Evolutionary conservation across 805 yeast genomes (phyloP), one percentile per base, ranked within the genome.

Genomic region (Yarrowia deformans): DNA sequence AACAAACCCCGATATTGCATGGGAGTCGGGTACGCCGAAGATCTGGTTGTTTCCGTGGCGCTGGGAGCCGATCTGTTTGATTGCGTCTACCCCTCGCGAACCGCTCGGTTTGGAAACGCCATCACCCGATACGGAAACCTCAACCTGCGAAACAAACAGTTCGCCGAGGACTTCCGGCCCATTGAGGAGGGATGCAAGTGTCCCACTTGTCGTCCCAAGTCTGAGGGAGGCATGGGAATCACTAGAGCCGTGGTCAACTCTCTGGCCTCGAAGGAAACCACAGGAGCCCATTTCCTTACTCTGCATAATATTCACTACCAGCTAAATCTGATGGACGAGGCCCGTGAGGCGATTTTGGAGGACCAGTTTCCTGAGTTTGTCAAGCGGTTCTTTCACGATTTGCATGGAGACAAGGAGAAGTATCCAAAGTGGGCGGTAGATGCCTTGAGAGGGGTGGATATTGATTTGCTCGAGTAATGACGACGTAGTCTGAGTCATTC

Each of bases 1-100:
- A 70, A 75, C 69, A 81, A 81, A 72, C 84, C 84, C 0, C 75
- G 82, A 19, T 81, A 81, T 70, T 80, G 82, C 72, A 81, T 81
- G 84, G 84, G 84, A 16, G 83, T 81, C 6, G 84, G 84, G 18
- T 82, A 82, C 68, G 84, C 84, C 8, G 84, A 81, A 70, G 84
- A 81, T 70, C 73, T 81, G 70, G 81, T 81, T 6, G 84, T 81
- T 8, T 78, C 81, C 0, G 84, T 81, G 7, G 84, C 84, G 1
- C 75, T 81, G 48, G 84, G 84, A 0, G 84, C 83, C 1, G 84
- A 81, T 70, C 73, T 81, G 76, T 81, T 81, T 72, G 84, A 81
- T 70, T 82, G 84, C 68, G 84, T 81, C 6, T 81, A 80, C 71
- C 84, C 84, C 12, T 81, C 84, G 3, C 73, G 84, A 56, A 81